phyloP scores from a whole-genome alignment of 495 filamentous ascomycete species.

The Penicillium odoratum region DNA sequence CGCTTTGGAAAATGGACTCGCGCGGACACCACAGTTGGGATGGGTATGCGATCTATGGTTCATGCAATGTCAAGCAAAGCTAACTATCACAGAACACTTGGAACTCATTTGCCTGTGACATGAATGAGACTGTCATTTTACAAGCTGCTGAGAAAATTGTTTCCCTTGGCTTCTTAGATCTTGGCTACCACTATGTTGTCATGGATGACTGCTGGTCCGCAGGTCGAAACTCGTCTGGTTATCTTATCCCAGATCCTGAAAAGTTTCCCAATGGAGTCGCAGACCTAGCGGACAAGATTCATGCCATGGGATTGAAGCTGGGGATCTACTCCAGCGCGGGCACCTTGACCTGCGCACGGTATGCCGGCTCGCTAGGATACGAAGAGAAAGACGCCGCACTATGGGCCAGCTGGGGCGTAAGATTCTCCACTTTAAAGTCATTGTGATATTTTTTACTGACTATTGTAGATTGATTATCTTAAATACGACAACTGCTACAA shows the following conservation, averaged over 20 bases:
- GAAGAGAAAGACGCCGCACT: conserved; percentile 62
- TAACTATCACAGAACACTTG: conserved; percentile 40
- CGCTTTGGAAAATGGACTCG: conserved; percentile 43
- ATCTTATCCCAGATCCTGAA: conserved; percentile 37
- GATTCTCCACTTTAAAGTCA: not conserved
- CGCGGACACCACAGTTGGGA: conserved; percentile 43
- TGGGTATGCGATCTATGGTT: conserved; percentile 22
- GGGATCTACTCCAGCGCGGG: conserved; percentile 56
- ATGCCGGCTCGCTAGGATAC: conserved; percentile 56
- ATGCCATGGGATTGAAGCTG: conserved; percentile 45
- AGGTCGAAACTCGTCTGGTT: conserved; percentile 40
- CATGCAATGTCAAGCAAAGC: not conserved
- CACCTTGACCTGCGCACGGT: conserved; percentile 43
- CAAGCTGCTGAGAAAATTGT: conserved; percentile 49
- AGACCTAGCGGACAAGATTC: conserved; percentile 47
- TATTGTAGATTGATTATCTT: conserved; percentile 43
- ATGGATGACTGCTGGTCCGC: conserved; percentile 54
- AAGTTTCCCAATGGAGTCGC: conserved; percentile 50
- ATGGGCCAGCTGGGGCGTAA: conserved; percentile 62
- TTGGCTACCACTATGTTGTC: conserved; percentile 58
- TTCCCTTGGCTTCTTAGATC: conserved; percentile 49
- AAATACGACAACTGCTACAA: conserved; percentile 77
- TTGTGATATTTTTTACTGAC: not conserved
- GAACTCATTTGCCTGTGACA: conserved; percentile 55
- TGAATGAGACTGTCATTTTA: conserved; percentile 51